phyloP scores from a whole-genome alignment of 768 basidiomycete species.

The Epithele typhae region DNA sequence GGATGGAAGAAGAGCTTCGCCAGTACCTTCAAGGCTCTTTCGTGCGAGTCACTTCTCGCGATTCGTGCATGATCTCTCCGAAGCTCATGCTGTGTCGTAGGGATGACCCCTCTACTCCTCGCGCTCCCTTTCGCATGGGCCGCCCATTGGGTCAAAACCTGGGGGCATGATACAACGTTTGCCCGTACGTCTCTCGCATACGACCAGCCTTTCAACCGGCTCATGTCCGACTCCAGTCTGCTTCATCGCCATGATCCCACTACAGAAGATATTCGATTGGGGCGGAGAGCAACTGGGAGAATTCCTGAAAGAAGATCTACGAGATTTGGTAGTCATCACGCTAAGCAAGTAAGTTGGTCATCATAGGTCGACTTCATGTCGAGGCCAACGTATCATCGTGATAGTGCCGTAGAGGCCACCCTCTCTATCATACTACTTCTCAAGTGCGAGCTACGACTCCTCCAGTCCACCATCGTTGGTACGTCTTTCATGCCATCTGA shows the following conservation, averaged over 20 bases:
- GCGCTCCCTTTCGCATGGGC: slow-evolving; percentile 60
- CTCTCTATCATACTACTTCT: slow-evolving; percentile 62
- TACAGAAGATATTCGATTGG: slow-evolving; percentile 63
- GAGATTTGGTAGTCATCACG: slow-evolving; percentile 59
- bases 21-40: slow-evolving; percentile 26
- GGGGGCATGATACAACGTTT: slow-evolving; percentile 38
- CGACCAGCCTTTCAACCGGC: neutral
- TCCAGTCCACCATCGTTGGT: slow-evolving; percentile 69
- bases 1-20: slow-evolving; percentile 17
- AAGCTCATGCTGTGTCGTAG: no score
- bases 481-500: no score
- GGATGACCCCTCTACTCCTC: slow-evolving; percentile 51
- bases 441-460: slow-evolving; percentile 61
- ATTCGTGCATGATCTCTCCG: neutral
- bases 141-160: slow-evolving; percentile 30
- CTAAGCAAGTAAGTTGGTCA: slow-evolving; percentile 50
- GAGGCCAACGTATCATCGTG: no score
- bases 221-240: slow-evolving; percentile 40
- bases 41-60: no score
- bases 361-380: neutral
- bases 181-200: slow-evolving; percentile 42
- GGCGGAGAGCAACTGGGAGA: slow-evolving; percentile 50
- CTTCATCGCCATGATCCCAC: slow-evolving; percentile 58
- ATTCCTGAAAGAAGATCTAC: slow-evolving; percentile 51
- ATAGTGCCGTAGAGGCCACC: slow-evolving; percentile 64